A percentile compares a stretch with the other conserved stretches of the same genome.
Conservation (phyloP, 164 flowering plant genomes). For the Saururus chinensis region DNA sequence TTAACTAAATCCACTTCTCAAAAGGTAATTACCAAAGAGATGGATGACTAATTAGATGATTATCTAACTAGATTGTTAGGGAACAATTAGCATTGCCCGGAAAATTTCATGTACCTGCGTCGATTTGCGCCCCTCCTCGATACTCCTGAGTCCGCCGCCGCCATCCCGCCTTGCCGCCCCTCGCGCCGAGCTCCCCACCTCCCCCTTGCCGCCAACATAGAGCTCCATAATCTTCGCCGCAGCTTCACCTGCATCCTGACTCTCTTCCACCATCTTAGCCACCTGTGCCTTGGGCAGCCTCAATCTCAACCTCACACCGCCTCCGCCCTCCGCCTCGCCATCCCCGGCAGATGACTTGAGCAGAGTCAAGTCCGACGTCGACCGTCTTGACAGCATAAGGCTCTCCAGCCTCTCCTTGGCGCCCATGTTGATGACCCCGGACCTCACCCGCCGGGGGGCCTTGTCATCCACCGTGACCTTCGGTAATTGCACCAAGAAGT, state of each 20-base stretch:
- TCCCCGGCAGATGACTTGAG: not conserved
- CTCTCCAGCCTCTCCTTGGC: constrained; percentile 55
- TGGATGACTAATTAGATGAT: no score
- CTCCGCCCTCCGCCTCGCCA: not conserved
- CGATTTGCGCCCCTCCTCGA: constrained; percentile 9
- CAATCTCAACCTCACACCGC: constrained; percentile 13
- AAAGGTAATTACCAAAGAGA: no score
- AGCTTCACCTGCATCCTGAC: constrained; percentile 47
- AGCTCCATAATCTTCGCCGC: constrained; percentile 62
- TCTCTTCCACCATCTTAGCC: constrained; percentile 46
- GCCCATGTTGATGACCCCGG: constrained; percentile 34
- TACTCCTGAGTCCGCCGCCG: constrained; percentile 2
- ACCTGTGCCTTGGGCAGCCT: constrained; percentile 65
- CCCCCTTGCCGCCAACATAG: constrained; percentile 14
- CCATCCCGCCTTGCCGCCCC: not conserved
- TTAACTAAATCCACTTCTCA: no score
- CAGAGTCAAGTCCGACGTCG: constrained; percentile 28
- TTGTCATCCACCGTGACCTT: constrained; percentile 15
- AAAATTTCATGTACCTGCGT: constrained; percentile 1
- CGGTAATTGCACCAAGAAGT: constrained; percentile 42
- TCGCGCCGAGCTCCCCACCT: not conserved
- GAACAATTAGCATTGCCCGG: no score
- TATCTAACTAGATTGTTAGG: no score
- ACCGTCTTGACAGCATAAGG: constrained; percentile 31
- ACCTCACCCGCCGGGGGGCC: constrained; percentile 22